Percentiles rank a stretch among this genome's conserved stretches.
Conservation (phyloP, 805 yeast species). For the Saturnispora bothae region DNA sequence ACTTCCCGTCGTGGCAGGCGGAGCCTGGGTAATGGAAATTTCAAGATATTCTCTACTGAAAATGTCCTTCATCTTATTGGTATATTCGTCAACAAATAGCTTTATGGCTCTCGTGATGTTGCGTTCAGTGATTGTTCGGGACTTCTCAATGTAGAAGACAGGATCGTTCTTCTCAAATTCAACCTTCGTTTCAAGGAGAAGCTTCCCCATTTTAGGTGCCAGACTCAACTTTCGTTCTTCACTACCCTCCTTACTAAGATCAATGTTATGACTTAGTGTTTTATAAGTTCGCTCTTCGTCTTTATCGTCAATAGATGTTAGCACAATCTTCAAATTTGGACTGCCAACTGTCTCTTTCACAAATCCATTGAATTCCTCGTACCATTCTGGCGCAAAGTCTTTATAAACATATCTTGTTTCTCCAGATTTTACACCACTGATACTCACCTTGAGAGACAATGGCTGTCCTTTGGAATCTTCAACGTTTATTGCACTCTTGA, state of each 20-base stretch:
- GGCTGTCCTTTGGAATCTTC: slow-evolving; percentile 25
- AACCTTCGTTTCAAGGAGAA: slow-evolving; percentile 57
- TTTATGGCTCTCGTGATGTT: slow-evolving; percentile 58
- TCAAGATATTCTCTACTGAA: slow-evolving; percentile 26
- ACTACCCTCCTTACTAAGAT: slow-evolving; percentile 4
- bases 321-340: slow-evolving; percentile 5
- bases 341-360: slow-evolving; percentile 9
- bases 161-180: slow-evolving; percentile 79
- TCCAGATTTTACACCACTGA: slow-evolving; percentile 18
- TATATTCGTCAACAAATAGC: slow-evolving; percentile 62
- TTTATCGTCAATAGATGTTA: slow-evolving; percentile 17
- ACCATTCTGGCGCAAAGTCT: slow-evolving; percentile 70
- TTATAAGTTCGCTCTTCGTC: slow-evolving; percentile 9
- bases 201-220: slow-evolving; percentile 38
- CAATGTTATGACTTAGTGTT: slow-evolving; percentile 10
- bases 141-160: slow-evolving; percentile 67
- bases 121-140: slow-evolving; percentile 54
- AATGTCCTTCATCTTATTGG: slow-evolving; percentile 44
- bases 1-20: slow-evolving; percentile 1
- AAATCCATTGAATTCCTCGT: slow-evolving; percentile 63
- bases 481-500: slow-evolving; percentile 23
- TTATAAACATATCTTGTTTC: slow-evolving; percentile 56
- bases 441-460: slow-evolving; percentile 17
- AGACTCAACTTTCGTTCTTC: slow-evolving; percentile 16
- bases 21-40: slow-evolving; percentile 17